A percentile compares a stretch with the other conserved stretches of the same genome.
These are phyloP conservation scores for Panaeolus papilionaceus DNA, from an alignment of 768 basidiomycete species.

Conservation along the genomic window DNA sequence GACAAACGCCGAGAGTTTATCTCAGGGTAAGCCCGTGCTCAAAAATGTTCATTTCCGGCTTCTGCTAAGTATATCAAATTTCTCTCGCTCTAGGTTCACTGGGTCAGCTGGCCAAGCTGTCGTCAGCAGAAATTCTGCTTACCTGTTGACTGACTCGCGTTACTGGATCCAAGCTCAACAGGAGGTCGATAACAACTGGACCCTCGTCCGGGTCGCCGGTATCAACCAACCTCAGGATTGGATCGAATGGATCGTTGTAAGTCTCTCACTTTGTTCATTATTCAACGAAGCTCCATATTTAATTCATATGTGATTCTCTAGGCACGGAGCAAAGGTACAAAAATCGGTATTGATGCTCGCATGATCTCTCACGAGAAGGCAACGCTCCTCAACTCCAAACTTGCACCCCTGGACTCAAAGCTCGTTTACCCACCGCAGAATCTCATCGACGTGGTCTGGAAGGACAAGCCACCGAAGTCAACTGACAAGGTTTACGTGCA, in stretches of 20 bases:
- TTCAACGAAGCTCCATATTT: not conserved
- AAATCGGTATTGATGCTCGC: conserved; percentile 85
- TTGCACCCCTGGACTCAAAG: conserved; percentile 61
- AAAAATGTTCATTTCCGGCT: not conserved
- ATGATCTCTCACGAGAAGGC: conserved; percentile 82
- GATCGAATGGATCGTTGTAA: conserved; percentile 78
- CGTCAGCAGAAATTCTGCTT: conserved; percentile 68
- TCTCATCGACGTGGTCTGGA: conserved; percentile 84
- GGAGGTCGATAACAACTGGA: conserved; percentile 80
- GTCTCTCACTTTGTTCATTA: conserved; percentile 27
- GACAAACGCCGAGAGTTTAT: conserved; percentile 84
- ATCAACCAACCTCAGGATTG: conserved; percentile 67
- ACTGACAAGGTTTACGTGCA: conserved; percentile 73
- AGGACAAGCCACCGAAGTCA: conserved; percentile 74
- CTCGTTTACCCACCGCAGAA: conserved; percentile 85
- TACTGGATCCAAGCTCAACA: conserved; percentile 83
- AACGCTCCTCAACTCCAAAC: conserved; percentile 59
- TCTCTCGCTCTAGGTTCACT: conserved; percentile 31
- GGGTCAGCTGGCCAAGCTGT: conserved; percentile 73
- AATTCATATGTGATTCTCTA: conserved; percentile 18
- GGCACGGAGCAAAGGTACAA: conserved; percentile 48
- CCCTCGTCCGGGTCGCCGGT: conserved; percentile 62
- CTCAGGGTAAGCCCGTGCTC: conserved; percentile 58
- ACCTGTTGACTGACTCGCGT: conserved; percentile 79
- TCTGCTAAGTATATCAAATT: not conserved